Percentiles rank a stretch among this genome's conserved stretches.
These are phyloP conservation scores for Saturnispora gosingensis DNA, from an alignment of 805 yeast genomes.

Conservation along the genomic window DNA sequence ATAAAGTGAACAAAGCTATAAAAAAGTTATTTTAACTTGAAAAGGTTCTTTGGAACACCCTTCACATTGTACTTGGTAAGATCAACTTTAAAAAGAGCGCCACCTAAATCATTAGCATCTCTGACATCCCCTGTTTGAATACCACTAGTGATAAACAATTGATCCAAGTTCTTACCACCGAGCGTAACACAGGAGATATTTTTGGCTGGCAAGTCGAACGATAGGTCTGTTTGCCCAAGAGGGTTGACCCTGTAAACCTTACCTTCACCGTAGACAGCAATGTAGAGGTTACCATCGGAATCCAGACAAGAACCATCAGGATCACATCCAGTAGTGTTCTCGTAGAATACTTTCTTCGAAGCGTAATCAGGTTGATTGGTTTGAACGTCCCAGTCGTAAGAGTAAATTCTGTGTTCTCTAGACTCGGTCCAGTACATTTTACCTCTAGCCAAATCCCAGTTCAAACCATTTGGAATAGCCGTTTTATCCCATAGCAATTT, in stretches of 20 bases:
- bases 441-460: slow-evolving; percentile 35
- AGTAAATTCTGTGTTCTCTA: slow-evolving; percentile 36
- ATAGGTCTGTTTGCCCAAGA: slow-evolving; percentile 42
- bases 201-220: slow-evolving; percentile 46
- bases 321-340: slow-evolving; percentile 20
- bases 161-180: slow-evolving; percentile 51
- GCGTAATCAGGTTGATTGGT: slow-evolving; percentile 27
- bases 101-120: slow-evolving; percentile 43
- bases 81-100: slow-evolving; percentile 43
- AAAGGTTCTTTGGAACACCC: slow-evolving; percentile 26
- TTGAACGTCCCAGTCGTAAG: slow-evolving; percentile 34
- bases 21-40: slow-evolving; percentile 16
- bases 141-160: slow-evolving; percentile 62
- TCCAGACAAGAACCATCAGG: slow-evolving; percentile 78
- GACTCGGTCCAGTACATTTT: slow-evolving; percentile 48
- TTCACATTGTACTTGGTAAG: slow-evolving; percentile 24
- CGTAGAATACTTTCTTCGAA: slow-evolving; percentile 33
- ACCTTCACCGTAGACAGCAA: slow-evolving; percentile 58
- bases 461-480: slow-evolving; percentile 65
- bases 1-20: neutral
- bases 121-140: slow-evolving; percentile 27
- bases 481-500: slow-evolving; percentile 28
- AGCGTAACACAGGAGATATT: slow-evolving; percentile 59
- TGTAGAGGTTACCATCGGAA: slow-evolving; percentile 43
- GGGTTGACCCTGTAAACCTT: slow-evolving; percentile 45